Evolutionary conservation across 495 filamentous ascomycete genomes (phyloP), one percentile per base, ranked within the genome.

Genomic region (Tuber indicum): DNA sequence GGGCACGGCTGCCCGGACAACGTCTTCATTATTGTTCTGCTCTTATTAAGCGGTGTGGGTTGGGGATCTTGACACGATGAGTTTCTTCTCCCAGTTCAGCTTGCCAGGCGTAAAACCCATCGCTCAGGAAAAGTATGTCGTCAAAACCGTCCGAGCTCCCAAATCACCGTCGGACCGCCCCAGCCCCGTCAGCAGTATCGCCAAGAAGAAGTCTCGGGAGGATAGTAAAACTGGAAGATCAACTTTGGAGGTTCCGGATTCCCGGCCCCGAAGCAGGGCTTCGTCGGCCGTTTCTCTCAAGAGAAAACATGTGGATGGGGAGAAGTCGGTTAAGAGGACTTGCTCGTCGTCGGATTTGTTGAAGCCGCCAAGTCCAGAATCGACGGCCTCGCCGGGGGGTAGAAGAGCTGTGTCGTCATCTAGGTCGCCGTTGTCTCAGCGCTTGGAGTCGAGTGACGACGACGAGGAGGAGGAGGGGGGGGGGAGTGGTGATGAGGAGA

Each of bases 71-170:
- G 26, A 66, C 58, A 66, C 58, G 26, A 82, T 82, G 81, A 83
- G 81, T 77, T 83, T 83, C 72, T 83, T 83, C 71, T 75, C 78
- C 46, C 80, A 82, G 70, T 83, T 83, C 74, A 83, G 75, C 42
- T 74, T 73, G 70, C 76, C 82, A 42, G 82, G 82, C 44, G 81
- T 75, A 79, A 83, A 82, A 7, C 81, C 82, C 43, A 83, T 83
- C 70, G 75, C 80, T 10, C 73, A 72, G 23, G 78, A 83, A 52
- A 82, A 83, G 44, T 75, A 74, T 26, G 79, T 80, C 4, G 76
- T 83, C n/a, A 83, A 77, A 46, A 83, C 78, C 3, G 76, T 82
- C 75, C 76, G 80, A 69, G 71, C 72, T 36, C 74, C 79, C n/a
- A 78, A 82, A 69, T 49, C 73, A 45, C 75, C 47, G 26, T 58